A percentile compares a stretch with the other conserved stretches of the same genome.
Evolutionary conservation across 129 eudicot genomes (phyloP).

Genomic region (Lactuca sativa): DNA sequence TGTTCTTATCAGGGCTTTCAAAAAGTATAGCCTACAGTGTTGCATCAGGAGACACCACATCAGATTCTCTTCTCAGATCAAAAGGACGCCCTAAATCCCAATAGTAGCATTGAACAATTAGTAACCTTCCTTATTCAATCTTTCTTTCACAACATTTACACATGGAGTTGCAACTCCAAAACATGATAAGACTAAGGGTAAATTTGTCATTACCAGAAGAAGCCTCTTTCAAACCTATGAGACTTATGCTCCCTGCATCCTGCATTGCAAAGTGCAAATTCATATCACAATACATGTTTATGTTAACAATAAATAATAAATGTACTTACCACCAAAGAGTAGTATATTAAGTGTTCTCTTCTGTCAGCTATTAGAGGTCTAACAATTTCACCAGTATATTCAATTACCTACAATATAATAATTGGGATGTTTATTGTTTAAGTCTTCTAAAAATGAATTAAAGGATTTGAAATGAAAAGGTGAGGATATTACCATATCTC

Average conservation of each 20-base stretch:
- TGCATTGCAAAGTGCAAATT: conserved; percentile 20
- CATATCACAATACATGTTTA: neutral
- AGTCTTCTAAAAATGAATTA: too few relatives aligned
- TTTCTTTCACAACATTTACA: too few relatives aligned
- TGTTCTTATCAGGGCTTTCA: conserved; percentile 96
- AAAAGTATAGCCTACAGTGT: conserved; percentile 87
- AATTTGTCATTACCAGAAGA: too few relatives aligned
- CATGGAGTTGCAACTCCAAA: too few relatives aligned
- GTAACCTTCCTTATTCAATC: too few relatives aligned
- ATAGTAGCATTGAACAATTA: conserved; percentile 94
- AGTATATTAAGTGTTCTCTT: conserved; percentile 88
- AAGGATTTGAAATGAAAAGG: neutral
- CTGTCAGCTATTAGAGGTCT: conserved; percentile 90
- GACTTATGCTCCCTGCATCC: conserved; percentile 99
- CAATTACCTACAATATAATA: conserved; percentile 60
- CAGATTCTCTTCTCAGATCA: conserved; percentile 85
- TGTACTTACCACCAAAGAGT: conserved; percentile 88
- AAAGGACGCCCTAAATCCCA: conserved; percentile 96
- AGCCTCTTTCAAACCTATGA: too few relatives aligned
- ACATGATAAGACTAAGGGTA: too few relatives aligned
- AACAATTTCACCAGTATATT: conserved; percentile 93
- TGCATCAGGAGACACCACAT: conserved; percentile 88
- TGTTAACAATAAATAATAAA: too few relatives aligned
- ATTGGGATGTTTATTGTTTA: neutral
- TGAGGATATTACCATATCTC: conserved; percentile 76